Conservation (phyloP, 352 stramenopile species). For the Plasmopara halstedii region DNA sequence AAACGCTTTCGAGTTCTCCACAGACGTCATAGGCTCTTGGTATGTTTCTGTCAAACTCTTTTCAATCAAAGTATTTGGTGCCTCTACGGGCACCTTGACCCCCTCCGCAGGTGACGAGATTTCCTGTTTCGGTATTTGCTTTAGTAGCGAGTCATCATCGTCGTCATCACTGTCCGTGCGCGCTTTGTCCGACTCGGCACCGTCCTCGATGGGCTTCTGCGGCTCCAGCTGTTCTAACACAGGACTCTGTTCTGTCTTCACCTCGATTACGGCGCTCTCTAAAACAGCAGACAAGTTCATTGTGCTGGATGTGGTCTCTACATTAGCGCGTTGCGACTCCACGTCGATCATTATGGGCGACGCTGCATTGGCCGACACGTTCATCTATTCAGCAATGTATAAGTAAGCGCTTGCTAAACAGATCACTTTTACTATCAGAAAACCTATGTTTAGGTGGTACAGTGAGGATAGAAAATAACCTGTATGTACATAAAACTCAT, state of each 20-base stretch:
- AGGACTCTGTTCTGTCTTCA: slow-evolving; percentile 24
- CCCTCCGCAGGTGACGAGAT: not conserved
- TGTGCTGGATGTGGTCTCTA: not conserved
- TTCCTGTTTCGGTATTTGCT: not conserved
- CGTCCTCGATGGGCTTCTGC: slow-evolving; percentile 14
- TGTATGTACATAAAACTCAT: no score
- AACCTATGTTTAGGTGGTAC: no score
- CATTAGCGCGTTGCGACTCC: not conserved
- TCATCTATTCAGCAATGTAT: slow-evolving; percentile 25
- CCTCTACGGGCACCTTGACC: slow-evolving; percentile 1
- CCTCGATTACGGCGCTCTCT: slow-evolving; percentile 13
- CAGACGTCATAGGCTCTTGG: not conserved
- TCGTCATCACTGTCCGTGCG: slow-evolving; percentile 28
- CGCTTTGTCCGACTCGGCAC: slow-evolving; percentile 22
- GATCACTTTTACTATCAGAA: no score
- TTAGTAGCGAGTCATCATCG: slow-evolving; percentile 8
- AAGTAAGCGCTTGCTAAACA: no score
- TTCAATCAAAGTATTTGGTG: slow-evolving; percentile 1
- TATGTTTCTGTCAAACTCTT: slow-evolving; percentile 1
- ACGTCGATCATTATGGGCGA: slow-evolving; percentile 6
- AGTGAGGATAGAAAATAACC: no score
- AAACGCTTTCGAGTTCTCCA: not conserved
- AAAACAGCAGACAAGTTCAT: slow-evolving; percentile 3
- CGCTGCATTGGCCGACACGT: slow-evolving; percentile 6
- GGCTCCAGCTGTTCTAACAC: slow-evolving; percentile 6